phyloP scores from a whole-genome alignment of 2,329 filamentous ascomycete species.

The Alternaria gansuensis region DNA sequence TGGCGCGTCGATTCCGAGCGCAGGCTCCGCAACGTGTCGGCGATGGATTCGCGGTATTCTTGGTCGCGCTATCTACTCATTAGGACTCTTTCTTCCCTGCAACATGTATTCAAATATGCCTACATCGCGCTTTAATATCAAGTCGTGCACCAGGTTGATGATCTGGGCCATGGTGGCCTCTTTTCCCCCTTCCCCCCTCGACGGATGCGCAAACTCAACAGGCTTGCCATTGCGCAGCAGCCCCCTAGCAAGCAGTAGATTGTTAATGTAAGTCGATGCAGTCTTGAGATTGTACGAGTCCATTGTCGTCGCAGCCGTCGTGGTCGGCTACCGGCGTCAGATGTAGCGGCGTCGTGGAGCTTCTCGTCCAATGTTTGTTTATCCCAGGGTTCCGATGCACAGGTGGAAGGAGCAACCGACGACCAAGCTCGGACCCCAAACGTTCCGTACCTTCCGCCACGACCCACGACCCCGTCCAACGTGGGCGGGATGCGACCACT shows the following conservation, averaged over 20 bases:
- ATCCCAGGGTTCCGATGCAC: conserved; percentile 15
- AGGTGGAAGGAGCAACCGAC: conserved; percentile 21
- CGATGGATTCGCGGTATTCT: conserved; percentile 84
- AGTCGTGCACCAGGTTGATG: conserved; percentile 92
- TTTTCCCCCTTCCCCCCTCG: conserved; percentile 68
- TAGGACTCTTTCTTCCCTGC: background rate
- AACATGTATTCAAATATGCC: conserved; percentile 37
- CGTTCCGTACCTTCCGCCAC: conserved; percentile 3
- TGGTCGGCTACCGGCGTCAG: conserved; percentile 40
- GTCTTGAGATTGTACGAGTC: conserved; percentile 65
- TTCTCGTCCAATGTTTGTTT: conserved; percentile 28
- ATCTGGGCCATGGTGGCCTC: conserved; percentile 81
- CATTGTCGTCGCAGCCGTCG: conserved; percentile 30
- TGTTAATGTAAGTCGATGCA: conserved; percentile 71
- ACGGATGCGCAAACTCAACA: conserved; percentile 84
- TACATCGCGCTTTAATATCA: conserved; percentile 90
- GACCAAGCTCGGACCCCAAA: conserved; percentile 11
- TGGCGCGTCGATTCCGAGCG: conserved; percentile 79
- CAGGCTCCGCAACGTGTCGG: conserved; percentile 77
- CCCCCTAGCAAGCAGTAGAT: conserved; percentile 70
- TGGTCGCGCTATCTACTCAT: conserved; percentile 76
- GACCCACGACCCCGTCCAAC: conserved; percentile 2
- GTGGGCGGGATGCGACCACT: background rate
- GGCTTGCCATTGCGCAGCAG: conserved; percentile 70
- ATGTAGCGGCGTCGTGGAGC: conserved; percentile 12